Conservation (phyloP, 78 protist genomes). For the Chrysochromulina tobinii region DNA sequence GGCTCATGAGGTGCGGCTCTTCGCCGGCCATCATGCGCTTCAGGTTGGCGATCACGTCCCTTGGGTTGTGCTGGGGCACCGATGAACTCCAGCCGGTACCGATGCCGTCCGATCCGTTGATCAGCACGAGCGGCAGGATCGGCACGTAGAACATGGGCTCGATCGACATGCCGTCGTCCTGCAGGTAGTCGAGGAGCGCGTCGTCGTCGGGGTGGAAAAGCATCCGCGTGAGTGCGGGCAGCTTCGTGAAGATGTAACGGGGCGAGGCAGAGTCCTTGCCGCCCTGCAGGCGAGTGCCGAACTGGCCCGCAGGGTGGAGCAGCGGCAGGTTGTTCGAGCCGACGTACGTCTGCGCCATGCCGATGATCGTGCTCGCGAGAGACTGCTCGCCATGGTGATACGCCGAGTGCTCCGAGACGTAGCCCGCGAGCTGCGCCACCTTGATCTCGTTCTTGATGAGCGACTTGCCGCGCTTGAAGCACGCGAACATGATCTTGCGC, state of each 20-base stretch:
- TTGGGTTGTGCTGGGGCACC: conserved; percentile 91
- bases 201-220: conserved; percentile 90
- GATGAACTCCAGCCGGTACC: conserved; percentile 90
- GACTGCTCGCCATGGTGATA: conserved; percentile 98
- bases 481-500: conserved; percentile 93
- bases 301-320: conserved; percentile 92
- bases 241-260: conserved; percentile 94
- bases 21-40: conserved; percentile 55
- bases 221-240: conserved; percentile 76
- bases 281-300: conserved; percentile 90
- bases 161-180: conserved; percentile 50
- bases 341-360: conserved; percentile 93
- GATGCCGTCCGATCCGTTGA: conserved; percentile 96
- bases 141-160: conserved; percentile 96
- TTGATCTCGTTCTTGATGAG: conserved; percentile 89
- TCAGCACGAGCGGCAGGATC: conserved; percentile 93
- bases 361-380: conserved; percentile 78
- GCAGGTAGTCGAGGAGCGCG: conserved; percentile 76
- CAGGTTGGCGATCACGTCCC: conserved; percentile 78
- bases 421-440: conserved; percentile 99
- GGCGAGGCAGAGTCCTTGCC: conserved; percentile 91
- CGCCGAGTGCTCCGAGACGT: conserved; percentile 82
- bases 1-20: conserved; percentile 66
- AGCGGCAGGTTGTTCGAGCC: conserved; percentile 96
- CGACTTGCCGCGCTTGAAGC: conserved; percentile 90